Conservation (phyloP, 208 protist genomes). For the Wallacemonas sp. region DNA sequence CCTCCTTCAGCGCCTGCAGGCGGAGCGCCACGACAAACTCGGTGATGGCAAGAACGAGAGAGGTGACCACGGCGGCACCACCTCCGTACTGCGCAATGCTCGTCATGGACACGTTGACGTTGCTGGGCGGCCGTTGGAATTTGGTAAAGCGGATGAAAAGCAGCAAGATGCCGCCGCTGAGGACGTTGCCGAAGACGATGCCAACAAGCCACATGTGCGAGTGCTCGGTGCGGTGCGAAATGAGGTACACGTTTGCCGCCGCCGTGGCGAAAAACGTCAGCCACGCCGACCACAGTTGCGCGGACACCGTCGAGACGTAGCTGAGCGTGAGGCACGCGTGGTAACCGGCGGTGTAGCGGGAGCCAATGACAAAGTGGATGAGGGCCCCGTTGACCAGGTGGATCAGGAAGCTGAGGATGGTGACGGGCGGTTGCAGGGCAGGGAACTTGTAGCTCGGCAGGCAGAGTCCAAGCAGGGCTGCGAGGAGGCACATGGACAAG, state of each 20-base stretch:
- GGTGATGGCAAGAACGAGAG: conserved; percentile 21
- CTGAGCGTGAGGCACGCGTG: conserved; percentile 22
- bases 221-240: neutral
- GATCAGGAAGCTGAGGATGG: conserved; percentile 38
- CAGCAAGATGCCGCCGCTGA: conserved; percentile 37
- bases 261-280: conserved; percentile 34
- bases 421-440: conserved; percentile 17
- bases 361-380: conserved; percentile 56
- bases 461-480: conserved; percentile 43
- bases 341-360: conserved; percentile 39
- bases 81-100: conserved; percentile 41
- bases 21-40: conserved; percentile 10
- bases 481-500: conserved; percentile 47
- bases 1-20: conserved; percentile 16
- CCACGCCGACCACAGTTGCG: conserved; percentile 40
- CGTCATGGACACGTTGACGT: conserved; percentile 19
- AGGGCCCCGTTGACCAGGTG: conserved; percentile 45
- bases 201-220: conserved; percentile 12
- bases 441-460: conserved; percentile 27
- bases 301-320: conserved; percentile 36
- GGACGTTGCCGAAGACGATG: conserved; percentile 22
- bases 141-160: conserved; percentile 60
- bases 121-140: conserved; percentile 18
- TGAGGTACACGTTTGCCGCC: conserved; percentile 16
- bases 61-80: conserved; percentile 29